These are phyloP conservation scores for Plasmopara viticola DNA, from an alignment of 352 stramenopile genomes.

Conservation along the genomic window DNA sequence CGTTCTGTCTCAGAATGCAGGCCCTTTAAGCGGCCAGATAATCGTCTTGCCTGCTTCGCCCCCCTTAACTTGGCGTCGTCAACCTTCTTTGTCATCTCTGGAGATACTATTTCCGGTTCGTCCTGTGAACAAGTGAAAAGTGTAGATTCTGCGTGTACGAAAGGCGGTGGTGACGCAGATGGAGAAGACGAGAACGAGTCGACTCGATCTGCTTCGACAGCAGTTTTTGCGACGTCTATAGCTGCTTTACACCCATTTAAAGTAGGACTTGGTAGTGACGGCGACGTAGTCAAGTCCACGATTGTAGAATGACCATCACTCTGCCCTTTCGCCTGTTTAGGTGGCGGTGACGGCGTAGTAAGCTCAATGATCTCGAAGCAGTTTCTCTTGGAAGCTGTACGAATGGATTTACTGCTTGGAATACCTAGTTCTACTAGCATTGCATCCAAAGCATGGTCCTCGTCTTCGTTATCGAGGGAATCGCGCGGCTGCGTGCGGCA, in stretches of 20 bases:
- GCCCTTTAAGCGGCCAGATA: conserved; percentile 15
- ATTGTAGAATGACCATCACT: conserved; percentile 7
- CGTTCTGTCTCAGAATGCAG: conserved; percentile 17
- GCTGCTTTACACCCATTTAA: conserved; percentile 10
- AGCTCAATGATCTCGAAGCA: conserved; percentile 37
- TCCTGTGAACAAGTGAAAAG: conserved; percentile 1
- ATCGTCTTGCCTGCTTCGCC: conserved; percentile 11
- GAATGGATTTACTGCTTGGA: conserved; percentile 3
- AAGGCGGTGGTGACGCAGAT: conserved; percentile 12
- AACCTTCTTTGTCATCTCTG: conserved; percentile 1
- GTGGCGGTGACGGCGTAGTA: conserved; percentile 25
- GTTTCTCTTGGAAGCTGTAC: conserved; percentile 7
- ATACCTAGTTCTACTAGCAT: conserved; percentile 34
- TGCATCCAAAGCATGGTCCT: conserved; percentile 23
- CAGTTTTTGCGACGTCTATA: background rate
- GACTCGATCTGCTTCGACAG: conserved; percentile 5
- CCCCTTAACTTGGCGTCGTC: too few relatives aligned
- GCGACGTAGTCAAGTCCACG: conserved; percentile 42
- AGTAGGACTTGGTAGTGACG: conserved; percentile 9
- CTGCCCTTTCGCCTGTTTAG: conserved; percentile 12
- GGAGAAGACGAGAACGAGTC: conserved; percentile 19
- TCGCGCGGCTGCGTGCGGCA: conserved; percentile 11
- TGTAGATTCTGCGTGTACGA: conserved; percentile 3
- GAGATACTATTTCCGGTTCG: conserved; percentile 10
- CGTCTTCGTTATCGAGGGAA: conserved; percentile 18